A percentile compares a stretch with the other conserved stretches of the same genome.
These are phyloP conservation scores for Neurospora sp. DNA, from an alignment of 2,329 filamentous ascomycete species.

Conservation along the genomic window DNA sequence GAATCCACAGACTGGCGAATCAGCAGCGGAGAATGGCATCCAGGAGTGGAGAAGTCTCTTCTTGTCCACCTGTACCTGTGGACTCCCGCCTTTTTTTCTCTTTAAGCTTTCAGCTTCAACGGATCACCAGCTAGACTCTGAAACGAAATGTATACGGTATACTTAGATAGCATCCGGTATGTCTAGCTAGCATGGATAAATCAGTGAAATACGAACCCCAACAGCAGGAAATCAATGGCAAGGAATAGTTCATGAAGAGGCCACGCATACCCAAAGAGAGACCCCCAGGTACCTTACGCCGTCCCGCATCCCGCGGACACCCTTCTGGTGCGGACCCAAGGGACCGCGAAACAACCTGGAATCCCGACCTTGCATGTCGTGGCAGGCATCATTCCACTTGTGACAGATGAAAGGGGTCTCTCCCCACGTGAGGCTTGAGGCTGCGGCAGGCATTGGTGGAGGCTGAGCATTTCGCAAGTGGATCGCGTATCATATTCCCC, in stretches of 20 bases:
- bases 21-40: not conserved
- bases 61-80: not conserved
- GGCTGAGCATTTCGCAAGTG: not conserved
- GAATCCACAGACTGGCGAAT: not conserved
- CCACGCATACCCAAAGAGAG: not conserved
- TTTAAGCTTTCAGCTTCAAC: not conserved
- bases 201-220: not conserved
- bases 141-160: not conserved
- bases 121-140: not conserved
- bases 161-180: not conserved
- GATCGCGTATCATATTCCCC: not conserved
- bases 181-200: not conserved
- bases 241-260: not conserved
- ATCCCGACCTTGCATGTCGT: not conserved
- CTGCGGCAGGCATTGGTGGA: not conserved
- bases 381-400: not conserved
- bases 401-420: not conserved
- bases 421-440: not conserved
- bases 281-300: not conserved
- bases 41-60: not conserved
- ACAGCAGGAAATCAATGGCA: not conserved
- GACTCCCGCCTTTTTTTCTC: not conserved
- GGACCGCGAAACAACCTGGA: not conserved
- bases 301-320: not conserved
- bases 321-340: not conserved